A percentile compares a stretch with the other conserved stretches of the same genome.
Conservation (phyloP, 2,329 filamentous ascomycete species). For the Botrytis medusae region DNA sequence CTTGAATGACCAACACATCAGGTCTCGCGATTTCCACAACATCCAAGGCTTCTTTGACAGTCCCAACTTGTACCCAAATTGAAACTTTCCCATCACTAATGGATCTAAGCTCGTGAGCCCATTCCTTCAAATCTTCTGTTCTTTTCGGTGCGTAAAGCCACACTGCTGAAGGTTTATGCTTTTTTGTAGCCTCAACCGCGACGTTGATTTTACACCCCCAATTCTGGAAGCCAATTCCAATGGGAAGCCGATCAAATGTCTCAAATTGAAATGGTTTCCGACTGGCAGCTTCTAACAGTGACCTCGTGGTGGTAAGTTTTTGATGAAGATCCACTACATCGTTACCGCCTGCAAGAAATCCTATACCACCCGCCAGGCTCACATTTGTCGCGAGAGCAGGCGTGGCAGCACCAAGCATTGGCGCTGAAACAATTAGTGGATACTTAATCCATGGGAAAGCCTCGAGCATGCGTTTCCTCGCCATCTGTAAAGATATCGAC, state of each 20-base stretch:
- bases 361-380: conserved; percentile 54
- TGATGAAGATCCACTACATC: conserved; percentile 32
- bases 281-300: neutral
- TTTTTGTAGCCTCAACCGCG: conserved; percentile 35
- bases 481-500: neutral
- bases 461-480: neutral
- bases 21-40: conserved; percentile 32
- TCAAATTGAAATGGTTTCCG: neutral
- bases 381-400: conserved; percentile 58
- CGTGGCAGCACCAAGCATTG: conserved; percentile 65
- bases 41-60: conserved; percentile 31
- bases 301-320: neutral
- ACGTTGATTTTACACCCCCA: conserved; percentile 46
- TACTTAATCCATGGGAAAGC: conserved; percentile 16
- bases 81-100: conserved; percentile 26
- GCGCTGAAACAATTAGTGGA: conserved; percentile 57
- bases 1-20: conserved; percentile 42
- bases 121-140: conserved; percentile 6
- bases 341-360: conserved; percentile 46
- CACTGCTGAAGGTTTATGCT: conserved; percentile 41
- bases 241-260: conserved; percentile 39
- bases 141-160: conserved; percentile 50
- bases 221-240: conserved; percentile 50
- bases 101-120: neutral
- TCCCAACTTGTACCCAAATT: conserved; percentile 42